Evolutionary conservation across 2,329 filamentous ascomycete genomes (phyloP).

Genomic region (Triangularia verruculosa): DNA sequence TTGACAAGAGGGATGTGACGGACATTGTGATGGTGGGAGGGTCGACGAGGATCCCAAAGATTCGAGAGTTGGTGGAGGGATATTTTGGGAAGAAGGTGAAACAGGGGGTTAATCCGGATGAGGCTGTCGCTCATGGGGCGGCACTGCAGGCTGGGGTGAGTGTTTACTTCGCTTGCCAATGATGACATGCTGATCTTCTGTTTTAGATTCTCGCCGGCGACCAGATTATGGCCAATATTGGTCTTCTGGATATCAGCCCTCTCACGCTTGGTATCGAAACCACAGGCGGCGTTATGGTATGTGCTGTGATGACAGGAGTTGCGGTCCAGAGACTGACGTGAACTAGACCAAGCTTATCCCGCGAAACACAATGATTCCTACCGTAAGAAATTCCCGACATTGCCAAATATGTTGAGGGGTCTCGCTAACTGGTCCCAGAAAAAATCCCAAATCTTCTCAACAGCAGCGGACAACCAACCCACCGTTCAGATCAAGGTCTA

Average conservation of each 20-base stretch:
- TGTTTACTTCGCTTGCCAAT: neutral
- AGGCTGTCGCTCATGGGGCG: constrained; percentile 96
- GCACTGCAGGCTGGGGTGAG: constrained; percentile 80
- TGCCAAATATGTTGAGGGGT: neutral
- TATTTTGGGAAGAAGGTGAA: constrained; percentile 97
- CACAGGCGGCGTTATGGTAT: constrained; percentile 80
- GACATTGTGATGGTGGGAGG: constrained; percentile 98
- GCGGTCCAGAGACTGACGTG: neutral
- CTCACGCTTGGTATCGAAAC: constrained; percentile 96
- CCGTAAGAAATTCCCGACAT: constrained; percentile 35
- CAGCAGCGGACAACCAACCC: constrained; percentile 89
- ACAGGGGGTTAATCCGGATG: constrained; percentile 99
- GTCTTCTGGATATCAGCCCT: constrained; percentile 94
- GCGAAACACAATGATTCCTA: constrained; percentile 91
- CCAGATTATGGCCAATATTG: constrained; percentile 40
- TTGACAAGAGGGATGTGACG: constrained; percentile 90
- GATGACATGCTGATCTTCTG: neutral
- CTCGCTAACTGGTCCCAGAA: constrained; percentile 38
- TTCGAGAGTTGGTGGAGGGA: constrained; percentile 89
- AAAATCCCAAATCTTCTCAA: constrained; percentile 98
- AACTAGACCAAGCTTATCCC: constrained; percentile 80
- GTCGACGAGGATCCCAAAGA: constrained; percentile 98
- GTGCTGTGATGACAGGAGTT: neutral
- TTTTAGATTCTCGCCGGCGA: constrained; percentile 21
- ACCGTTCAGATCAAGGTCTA: constrained; percentile 93